These are phyloP conservation scores for Ganoderma lucidum DNA, from an alignment of 1,284 basidiomycete genomes.

Conservation along the genomic window DNA sequence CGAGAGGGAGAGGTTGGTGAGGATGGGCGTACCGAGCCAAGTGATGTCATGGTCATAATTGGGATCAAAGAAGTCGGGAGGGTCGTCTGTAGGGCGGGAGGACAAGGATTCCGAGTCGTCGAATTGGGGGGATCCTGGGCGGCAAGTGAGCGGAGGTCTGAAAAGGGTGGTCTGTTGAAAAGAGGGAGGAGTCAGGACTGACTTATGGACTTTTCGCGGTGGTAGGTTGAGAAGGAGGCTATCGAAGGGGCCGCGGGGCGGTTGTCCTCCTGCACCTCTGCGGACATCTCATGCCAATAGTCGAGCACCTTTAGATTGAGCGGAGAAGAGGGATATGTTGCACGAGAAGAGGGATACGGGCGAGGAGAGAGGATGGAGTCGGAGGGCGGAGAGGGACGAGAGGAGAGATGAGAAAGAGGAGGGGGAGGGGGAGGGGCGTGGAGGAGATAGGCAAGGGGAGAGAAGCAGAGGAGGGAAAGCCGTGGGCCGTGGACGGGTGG, in stretches of 20 bases:
- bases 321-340: neutral
- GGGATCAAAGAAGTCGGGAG: conserved; percentile 40
- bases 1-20: neutral
- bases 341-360: neutral
- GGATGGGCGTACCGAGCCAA: conserved; percentile 35
- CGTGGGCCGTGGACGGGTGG: conserved; percentile 5
- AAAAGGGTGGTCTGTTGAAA: neutral
- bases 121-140: conserved; percentile 19
- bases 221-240: conserved; percentile 23
- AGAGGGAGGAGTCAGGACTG: conserved; percentile 18
- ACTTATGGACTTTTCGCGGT: conserved; percentile 33
- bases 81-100: conserved; percentile 17
- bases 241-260: conserved; percentile 27
- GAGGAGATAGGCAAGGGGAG: neutral
- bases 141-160: conserved; percentile 1
- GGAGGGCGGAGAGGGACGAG: neutral
- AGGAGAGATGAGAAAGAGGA: neutral
- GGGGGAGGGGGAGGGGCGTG: neutral
- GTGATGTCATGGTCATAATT: conserved; percentile 39
- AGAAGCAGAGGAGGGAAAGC: neutral
- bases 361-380: neutral
- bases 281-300: conserved; percentile 34
- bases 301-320: neutral
- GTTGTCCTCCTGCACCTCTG: conserved; percentile 31
- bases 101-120: conserved; percentile 28